Conservation (phyloP, 768 basidiomycete genomes). For the Solioccasus polychromus region DNA sequence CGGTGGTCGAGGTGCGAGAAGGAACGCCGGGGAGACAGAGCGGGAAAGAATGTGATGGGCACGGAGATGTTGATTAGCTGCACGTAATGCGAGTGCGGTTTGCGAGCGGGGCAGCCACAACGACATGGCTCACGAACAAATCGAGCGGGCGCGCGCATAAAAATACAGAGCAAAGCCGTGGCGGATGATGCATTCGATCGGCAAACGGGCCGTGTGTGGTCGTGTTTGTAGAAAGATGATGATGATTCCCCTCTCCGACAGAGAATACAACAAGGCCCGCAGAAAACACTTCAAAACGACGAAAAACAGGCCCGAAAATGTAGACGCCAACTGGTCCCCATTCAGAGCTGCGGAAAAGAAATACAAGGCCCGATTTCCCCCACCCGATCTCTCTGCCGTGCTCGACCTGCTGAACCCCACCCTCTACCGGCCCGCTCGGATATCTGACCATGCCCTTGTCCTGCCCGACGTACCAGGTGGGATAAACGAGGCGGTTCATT, state of each 20-base stretch:
- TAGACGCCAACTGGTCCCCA: slow-evolving; percentile 62
- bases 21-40: slow-evolving; percentile 16
- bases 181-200: not conserved
- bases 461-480: slow-evolving; percentile 42
- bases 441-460: slow-evolving; percentile 1
- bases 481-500: not conserved
- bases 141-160: too few relatives aligned
- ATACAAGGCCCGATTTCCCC: slow-evolving; percentile 77
- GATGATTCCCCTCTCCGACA: slow-evolving; percentile 30
- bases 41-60: slow-evolving; percentile 7
- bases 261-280: slow-evolving; percentile 58
- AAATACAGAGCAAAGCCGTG: too few relatives aligned
- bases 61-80: slow-evolving; percentile 18
- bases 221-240: slow-evolving; percentile 28
- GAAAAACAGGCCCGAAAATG: slow-evolving; percentile 43
- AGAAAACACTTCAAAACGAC: slow-evolving; percentile 60
- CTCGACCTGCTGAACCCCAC: slow-evolving; percentile 59
- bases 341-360: slow-evolving; percentile 78
- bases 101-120: slow-evolving; percentile 69
- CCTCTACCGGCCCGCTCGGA: slow-evolving; percentile 1
- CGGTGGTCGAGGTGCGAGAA: not conserved
- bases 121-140: slow-evolving; percentile 48
- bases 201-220: slow-evolving; percentile 17
- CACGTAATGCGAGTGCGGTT: slow-evolving; percentile 42
- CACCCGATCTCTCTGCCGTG: slow-evolving; percentile 65